Percentiles rank a stretch among this genome's conserved stretches.
phyloP scores from a whole-genome alignment of 148 eudicot genomes.

The Silene conica region DNA sequence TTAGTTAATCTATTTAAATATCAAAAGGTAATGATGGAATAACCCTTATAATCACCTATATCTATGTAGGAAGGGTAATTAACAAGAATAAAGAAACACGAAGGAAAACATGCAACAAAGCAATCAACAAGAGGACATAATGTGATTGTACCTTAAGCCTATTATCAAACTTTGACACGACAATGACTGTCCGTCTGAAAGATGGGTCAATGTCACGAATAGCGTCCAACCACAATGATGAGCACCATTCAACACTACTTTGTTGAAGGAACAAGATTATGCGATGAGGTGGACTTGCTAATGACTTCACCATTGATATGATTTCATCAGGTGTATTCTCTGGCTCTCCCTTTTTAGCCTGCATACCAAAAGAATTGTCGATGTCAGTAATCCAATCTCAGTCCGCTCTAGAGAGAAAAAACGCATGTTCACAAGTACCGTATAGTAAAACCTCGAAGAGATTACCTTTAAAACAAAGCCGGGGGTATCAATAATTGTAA shows the following conservation, averaged over 20 bases:
- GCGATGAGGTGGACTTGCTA: conserved; percentile 97
- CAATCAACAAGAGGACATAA: background rate
- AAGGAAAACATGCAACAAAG: background rate
- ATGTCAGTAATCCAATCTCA: conserved; percentile 3
- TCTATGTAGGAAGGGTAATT: too few species aligned
- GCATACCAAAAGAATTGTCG: conserved; percentile 6
- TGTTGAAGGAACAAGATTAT: conserved; percentile 94
- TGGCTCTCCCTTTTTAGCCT: conserved; percentile 99
- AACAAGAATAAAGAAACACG: background rate
- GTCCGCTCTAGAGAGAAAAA: background rate
- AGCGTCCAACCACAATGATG: conserved; percentile 92
- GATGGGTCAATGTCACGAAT: conserved; percentile 93
- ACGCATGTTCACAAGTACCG: background rate
- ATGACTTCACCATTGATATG: conserved; percentile 86
- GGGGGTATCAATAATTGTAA: conserved; percentile 94
- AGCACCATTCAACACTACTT: conserved; percentile 99
- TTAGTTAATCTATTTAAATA: conserved; percentile 3
- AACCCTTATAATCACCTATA: background rate
- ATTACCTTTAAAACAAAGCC: conserved; percentile 93
- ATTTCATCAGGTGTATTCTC: conserved; percentile 93
- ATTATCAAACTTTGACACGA: conserved; percentile 95
- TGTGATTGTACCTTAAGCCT: conserved; percentile 69
- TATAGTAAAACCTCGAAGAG: background rate
- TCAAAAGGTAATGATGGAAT: background rate
- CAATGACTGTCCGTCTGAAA: conserved; percentile 70